Percentiles rank a stretch among this genome's conserved stretches.
Conservation (phyloP, 2,329 filamentous ascomycete species). For the Hymenoscyphus infarciens region DNA sequence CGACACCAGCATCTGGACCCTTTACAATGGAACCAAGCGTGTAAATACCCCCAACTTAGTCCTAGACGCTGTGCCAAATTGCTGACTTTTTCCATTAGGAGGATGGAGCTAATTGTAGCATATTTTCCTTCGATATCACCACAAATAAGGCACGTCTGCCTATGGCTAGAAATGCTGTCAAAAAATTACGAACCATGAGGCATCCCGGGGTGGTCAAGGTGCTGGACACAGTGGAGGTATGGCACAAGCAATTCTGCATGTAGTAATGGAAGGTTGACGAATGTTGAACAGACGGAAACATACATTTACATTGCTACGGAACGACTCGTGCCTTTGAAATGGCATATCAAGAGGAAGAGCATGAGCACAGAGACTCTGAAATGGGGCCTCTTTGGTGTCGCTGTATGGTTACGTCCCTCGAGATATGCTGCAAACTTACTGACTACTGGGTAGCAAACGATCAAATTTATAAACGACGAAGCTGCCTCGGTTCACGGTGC, state of each 20-base stretch:
- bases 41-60: slow-evolving; percentile 42
- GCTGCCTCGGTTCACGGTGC: slow-evolving; percentile 88
- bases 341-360: slow-evolving; percentile 86
- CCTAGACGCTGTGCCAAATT: not conserved
- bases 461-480: slow-evolving; percentile 95
- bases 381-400: slow-evolving; percentile 88
- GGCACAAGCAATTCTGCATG: slow-evolving; percentile 14
- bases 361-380: slow-evolving; percentile 89
- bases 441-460: slow-evolving; percentile 59
- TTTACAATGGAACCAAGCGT: slow-evolving; percentile 90
- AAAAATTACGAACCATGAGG: slow-evolving; percentile 87
- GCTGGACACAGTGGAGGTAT: slow-evolving; percentile 87
- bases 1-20: slow-evolving; percentile 92
- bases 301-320: slow-evolving; percentile 97
- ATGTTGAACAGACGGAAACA: slow-evolving; percentile 67
- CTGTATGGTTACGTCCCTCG: slow-evolving; percentile 50
- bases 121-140: slow-evolving; percentile 90
- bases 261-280: slow-evolving; percentile 24
- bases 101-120: slow-evolving; percentile 89
- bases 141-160: slow-evolving; percentile 77
- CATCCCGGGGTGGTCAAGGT: slow-evolving; percentile 95
- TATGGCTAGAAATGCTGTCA: slow-evolving; percentile 87
- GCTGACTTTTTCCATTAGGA: slow-evolving; percentile 54
- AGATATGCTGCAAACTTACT: not conserved
- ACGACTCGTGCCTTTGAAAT: slow-evolving; percentile 77